These are phyloP conservation scores for Ophiostoma sp. DNA, from an alignment of 2,329 filamentous ascomycete genomes.

Conservation along the genomic window DNA sequence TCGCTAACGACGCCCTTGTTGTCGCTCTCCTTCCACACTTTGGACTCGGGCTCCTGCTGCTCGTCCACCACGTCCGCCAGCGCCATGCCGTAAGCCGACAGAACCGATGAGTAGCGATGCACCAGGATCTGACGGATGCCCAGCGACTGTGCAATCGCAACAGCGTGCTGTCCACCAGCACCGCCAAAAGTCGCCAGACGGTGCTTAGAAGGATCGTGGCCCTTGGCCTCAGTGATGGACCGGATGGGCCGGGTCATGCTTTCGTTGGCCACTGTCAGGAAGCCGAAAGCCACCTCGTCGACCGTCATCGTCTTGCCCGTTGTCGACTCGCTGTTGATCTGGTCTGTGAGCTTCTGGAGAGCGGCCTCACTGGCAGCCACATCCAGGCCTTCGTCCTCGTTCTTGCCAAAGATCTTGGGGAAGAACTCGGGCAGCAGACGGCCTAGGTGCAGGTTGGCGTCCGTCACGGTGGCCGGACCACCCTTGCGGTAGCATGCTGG, in stretches of 20 bases:
- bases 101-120: constrained; percentile 82
- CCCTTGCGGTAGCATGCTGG: constrained; percentile 90
- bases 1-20: constrained; percentile 52
- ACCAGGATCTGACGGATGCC: constrained; percentile 84
- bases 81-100: constrained; percentile 91
- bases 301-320: constrained; percentile 68
- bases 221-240: constrained; percentile 87
- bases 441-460: constrained; percentile 84
- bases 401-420: constrained; percentile 90
- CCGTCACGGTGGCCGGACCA: constrained; percentile 87
- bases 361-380: constrained; percentile 71
- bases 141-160: constrained; percentile 83
- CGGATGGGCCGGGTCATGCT: constrained; percentile 89
- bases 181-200: constrained; percentile 90
- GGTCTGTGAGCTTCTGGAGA: constrained; percentile 72
- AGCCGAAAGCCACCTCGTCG: constrained; percentile 87
- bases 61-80: constrained; percentile 92
- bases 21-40: constrained; percentile 53
- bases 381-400: constrained; percentile 80
- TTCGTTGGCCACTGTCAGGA: constrained; percentile 87
- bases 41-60: constrained; percentile 73
- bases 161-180: constrained; percentile 86
- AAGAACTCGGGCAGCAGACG: constrained; percentile 87
- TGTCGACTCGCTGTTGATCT: constrained; percentile 69
- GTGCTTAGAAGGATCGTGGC: constrained; percentile 87